Conservation (phyloP, 352 stramenopile genomes). For the Phytophthora pseudosyringae region DNA sequence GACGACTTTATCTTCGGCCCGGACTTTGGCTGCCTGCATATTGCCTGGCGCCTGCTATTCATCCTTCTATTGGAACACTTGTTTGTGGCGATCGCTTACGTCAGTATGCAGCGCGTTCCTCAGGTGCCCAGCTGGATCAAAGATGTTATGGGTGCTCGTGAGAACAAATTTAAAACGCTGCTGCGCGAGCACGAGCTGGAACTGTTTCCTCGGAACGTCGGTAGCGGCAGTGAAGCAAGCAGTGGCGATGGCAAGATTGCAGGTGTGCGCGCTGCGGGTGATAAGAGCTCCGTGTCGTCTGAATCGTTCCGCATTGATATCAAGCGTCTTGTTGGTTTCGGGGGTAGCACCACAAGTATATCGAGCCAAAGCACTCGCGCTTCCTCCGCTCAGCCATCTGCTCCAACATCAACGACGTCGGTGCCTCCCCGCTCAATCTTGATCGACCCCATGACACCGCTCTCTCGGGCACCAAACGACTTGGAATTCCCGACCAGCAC, state of each 20-base stretch:
- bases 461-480: slow-evolving; percentile 35
- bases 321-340: slow-evolving; percentile 39
- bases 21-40: slow-evolving; percentile 67
- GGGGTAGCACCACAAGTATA: slow-evolving; percentile 35
- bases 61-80: slow-evolving; percentile 68
- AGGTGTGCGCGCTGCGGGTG: background rate
- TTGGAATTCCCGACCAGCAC: slow-evolving; percentile 59
- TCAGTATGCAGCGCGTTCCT: slow-evolving; percentile 58
- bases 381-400: slow-evolving; percentile 12
- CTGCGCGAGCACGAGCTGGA: slow-evolving; percentile 56
- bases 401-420: slow-evolving; percentile 21
- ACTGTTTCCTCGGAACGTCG: slow-evolving; percentile 42
- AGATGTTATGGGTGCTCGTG: slow-evolving; percentile 56
- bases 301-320: slow-evolving; percentile 49
- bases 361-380: slow-evolving; percentile 27
- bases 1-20: slow-evolving; percentile 72
- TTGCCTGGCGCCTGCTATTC: slow-evolving; percentile 62
- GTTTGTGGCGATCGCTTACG: slow-evolving; percentile 58
- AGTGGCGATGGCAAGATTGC: background rate
- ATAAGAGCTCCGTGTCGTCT: slow-evolving; percentile 30
- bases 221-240: slow-evolving; percentile 5
- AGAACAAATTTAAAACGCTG: slow-evolving; percentile 73
- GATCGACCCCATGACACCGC: slow-evolving; percentile 59
- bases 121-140: slow-evolving; percentile 61
- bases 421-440: slow-evolving; percentile 38